Evolutionary conservation across 1,284 basidiomycete species (phyloP).

Genomic region (Malassezia dermatis): DNA sequence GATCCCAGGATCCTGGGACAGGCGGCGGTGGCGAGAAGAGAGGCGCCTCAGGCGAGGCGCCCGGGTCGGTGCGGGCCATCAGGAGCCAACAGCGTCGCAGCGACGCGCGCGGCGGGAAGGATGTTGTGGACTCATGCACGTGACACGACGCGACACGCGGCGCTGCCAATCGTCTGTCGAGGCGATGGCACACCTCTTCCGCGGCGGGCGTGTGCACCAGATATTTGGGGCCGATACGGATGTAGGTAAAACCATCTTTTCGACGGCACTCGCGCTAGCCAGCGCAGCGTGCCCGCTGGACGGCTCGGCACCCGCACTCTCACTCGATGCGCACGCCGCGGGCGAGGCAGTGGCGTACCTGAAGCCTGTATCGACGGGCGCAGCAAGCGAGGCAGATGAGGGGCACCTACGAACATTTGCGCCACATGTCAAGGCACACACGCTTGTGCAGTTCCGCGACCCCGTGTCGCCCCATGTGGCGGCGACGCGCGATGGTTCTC

Average conservation of each 20-base stretch:
- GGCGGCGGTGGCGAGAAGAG: background rate
- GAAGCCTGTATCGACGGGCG: constrained; percentile 44
- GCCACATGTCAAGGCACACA: constrained; percentile 53
- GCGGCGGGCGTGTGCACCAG: constrained; percentile 14
- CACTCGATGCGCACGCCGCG: constrained; percentile 1
- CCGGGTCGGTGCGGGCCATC: background rate
- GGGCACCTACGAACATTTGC: constrained; percentile 28
- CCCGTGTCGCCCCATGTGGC: constrained; percentile 91
- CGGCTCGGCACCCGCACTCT: background rate
- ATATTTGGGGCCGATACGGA: constrained; percentile 47
- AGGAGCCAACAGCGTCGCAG: background rate
- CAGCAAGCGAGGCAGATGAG: constrained; percentile 29
- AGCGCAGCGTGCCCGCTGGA: constrained; percentile 22
- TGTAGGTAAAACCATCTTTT: constrained; percentile 47
- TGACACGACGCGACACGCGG: constrained; percentile 1
- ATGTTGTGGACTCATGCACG: background rate
- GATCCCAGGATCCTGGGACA: background rate
- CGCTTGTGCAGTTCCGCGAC: constrained; percentile 72
- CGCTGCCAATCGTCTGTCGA: background rate
- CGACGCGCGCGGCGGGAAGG: background rate
- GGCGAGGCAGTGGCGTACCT: constrained; percentile 38
- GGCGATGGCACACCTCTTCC: constrained; percentile 8
- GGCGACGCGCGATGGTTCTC: constrained; percentile 55
- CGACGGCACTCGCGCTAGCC: constrained; percentile 43
- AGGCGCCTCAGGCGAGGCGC: background rate